phyloP scores from a whole-genome alignment of 2,329 filamentous ascomycete species.

The Fusarium verrucosum region DNA sequence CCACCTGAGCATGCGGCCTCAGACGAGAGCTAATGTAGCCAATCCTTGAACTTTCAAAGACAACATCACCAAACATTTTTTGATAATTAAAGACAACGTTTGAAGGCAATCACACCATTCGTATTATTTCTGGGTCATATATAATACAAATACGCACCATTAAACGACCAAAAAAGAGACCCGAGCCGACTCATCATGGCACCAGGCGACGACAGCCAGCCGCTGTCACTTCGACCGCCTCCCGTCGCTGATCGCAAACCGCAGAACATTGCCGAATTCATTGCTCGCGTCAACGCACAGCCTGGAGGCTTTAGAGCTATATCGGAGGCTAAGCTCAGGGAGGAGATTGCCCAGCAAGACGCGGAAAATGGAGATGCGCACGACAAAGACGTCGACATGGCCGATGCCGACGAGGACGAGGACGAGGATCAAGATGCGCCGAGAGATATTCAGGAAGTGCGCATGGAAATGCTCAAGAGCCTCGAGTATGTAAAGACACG shows the following conservation, averaged over 20 bases:
- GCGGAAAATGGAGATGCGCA: constrained; percentile 55
- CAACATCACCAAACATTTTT: constrained; percentile 8
- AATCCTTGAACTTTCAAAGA: constrained; percentile 3
- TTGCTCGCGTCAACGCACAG: constrained; percentile 82
- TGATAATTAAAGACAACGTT: not conserved
- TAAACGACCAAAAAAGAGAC: not conserved
- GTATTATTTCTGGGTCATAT: too few species aligned
- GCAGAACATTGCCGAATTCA: constrained; percentile 75
- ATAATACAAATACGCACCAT: not conserved
- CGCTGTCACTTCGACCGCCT: constrained; percentile 52
- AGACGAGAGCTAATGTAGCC: constrained; percentile 12
- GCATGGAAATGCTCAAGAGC: constrained; percentile 66
- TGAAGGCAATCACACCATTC: not conserved
- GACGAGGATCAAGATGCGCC: constrained; percentile 54
- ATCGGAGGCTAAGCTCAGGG: constrained; percentile 75
- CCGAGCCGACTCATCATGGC: constrained; percentile 42
- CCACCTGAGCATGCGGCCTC: constrained; percentile 5
- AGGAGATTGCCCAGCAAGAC: constrained; percentile 67
- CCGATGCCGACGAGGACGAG: constrained; percentile 57
- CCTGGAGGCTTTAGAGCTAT: constrained; percentile 81
- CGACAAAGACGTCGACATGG: constrained; percentile 57
- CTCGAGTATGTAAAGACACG: constrained; percentile 59
- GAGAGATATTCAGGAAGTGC: constrained; percentile 59
- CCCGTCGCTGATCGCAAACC: constrained; percentile 66
- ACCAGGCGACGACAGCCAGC: constrained; percentile 46